phyloP scores from a whole-genome alignment of 176 grass and related monocot species.

The Bolboschoenus planiculmis region DNA sequence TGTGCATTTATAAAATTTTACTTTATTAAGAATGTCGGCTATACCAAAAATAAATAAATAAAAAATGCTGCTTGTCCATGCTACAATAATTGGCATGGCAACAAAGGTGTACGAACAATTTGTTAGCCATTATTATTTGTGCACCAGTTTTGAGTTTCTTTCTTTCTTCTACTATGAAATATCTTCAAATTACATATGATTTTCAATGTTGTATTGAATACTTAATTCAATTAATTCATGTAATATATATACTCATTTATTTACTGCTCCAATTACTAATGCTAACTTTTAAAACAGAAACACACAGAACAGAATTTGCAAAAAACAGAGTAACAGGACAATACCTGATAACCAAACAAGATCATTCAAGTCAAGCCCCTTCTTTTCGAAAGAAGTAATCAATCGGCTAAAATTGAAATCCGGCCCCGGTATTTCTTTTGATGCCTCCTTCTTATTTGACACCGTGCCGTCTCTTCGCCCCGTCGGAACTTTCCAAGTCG shows the following conservation, averaged over 20 bases:
- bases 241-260: background rate
- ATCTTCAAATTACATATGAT: background rate
- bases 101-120: background rate
- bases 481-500: slow-evolving; percentile 75
- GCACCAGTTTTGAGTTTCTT: background rate
- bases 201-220: background rate
- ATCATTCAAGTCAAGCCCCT: slow-evolving; percentile 61
- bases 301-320: background rate
- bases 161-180: background rate
- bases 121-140: background rate
- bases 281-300: background rate
- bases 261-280: background rate
- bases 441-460: slow-evolving; percentile 56
- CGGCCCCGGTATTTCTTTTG: slow-evolving; percentile 47
- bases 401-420: slow-evolving; percentile 64
- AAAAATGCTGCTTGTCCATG: background rate
- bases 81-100: background rate
- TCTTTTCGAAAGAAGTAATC: slow-evolving; percentile 48
- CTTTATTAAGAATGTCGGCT: background rate
- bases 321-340: background rate
- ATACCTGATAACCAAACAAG: slow-evolving; percentile 82
- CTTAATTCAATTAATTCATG: background rate
- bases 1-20: background rate
- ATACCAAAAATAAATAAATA: background rate
- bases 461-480: slow-evolving; percentile 74